These are phyloP conservation scores for Brassica balearica DNA, from an alignment of 441 rosid species.

Conservation along the genomic window DNA sequence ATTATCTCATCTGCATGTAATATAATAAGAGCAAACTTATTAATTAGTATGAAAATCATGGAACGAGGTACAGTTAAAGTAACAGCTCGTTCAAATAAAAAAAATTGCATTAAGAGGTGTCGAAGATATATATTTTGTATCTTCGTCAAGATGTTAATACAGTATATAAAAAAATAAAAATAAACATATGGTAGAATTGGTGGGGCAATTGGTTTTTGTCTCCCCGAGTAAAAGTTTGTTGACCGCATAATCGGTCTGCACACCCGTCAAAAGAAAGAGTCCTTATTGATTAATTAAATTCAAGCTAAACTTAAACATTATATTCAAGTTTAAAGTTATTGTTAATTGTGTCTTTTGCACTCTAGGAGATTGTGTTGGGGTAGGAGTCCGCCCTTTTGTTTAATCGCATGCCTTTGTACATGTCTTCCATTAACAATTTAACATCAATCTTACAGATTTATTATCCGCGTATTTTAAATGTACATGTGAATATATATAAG, in stretches of 20 bases:
- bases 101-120: slow-evolving; percentile 6
- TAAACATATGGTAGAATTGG: slow-evolving; percentile 7
- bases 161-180: background rate
- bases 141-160: slow-evolving; percentile 3
- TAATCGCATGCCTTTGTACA: slow-evolving; percentile 40
- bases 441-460: slow-evolving; percentile 20
- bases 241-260: slow-evolving; percentile 87
- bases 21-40: slow-evolving; percentile 50
- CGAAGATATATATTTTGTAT: slow-evolving; percentile 7
- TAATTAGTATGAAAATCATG: slow-evolving; percentile 49
- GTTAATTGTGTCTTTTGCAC: slow-evolving; percentile 49
- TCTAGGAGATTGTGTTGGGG: slow-evolving; percentile 46
- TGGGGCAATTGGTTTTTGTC: slow-evolving; percentile 55
- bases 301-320: slow-evolving; percentile 10
- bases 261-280: slow-evolving; percentile 64
- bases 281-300: slow-evolving; percentile 20
- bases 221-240: slow-evolving; percentile 94
- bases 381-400: slow-evolving; percentile 41
- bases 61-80: slow-evolving; percentile 41
- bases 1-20: slow-evolving; percentile 67
- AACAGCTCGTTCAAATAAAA: slow-evolving; percentile 39
- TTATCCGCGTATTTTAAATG: background rate
- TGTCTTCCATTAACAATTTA: slow-evolving; percentile 46
- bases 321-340: slow-evolving; percentile 31
- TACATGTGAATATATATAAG: background rate